A percentile compares a stretch with the other conserved stretches of the same genome.
phyloP scores from a whole-genome alignment of 208 protist species.

The Angomonas deanei region DNA sequence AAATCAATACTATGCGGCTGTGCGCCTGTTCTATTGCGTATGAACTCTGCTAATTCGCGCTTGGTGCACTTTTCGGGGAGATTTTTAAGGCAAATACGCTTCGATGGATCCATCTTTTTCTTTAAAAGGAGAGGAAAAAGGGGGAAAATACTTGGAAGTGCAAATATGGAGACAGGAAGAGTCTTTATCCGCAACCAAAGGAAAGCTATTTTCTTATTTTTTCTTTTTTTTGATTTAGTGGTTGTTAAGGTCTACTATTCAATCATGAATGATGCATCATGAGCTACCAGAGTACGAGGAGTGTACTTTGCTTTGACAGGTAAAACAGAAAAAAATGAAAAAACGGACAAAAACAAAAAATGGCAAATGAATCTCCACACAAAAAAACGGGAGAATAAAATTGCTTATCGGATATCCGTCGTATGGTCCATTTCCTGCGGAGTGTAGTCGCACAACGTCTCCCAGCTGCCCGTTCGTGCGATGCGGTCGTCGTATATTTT shows the following conservation, averaged over 20 bases:
- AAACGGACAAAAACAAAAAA: conserved; percentile 14
- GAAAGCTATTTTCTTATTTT: neutral
- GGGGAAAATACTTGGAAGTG: neutral
- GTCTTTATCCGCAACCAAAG: neutral
- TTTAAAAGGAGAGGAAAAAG: neutral
- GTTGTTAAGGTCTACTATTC: neutral
- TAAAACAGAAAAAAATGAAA: neutral
- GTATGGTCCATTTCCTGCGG: conserved; percentile 66
- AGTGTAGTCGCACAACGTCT: conserved; percentile 63
- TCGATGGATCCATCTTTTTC: conserved; percentile 71
- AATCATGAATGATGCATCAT: too few relatives aligned
- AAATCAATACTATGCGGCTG: conserved; percentile 84
- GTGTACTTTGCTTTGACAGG: too few relatives aligned
- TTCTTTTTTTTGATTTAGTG: neutral
- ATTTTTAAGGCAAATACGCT: conserved; percentile 84
- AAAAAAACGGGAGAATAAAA: conserved; percentile 1
- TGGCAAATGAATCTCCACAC: conserved; percentile 1
- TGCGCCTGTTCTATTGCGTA: conserved; percentile 70
- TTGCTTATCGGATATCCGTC: conserved; percentile 71
- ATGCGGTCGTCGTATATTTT: conserved; percentile 51
- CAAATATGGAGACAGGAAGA: too few relatives aligned
- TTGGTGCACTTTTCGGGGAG: conserved; percentile 76
- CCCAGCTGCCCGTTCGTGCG: conserved; percentile 65
- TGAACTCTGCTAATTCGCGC: conserved; percentile 75
- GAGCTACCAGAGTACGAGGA: too few relatives aligned